phyloP scores from a whole-genome alignment of 371 early-diverging fungal species.

The Racocetra persica region DNA sequence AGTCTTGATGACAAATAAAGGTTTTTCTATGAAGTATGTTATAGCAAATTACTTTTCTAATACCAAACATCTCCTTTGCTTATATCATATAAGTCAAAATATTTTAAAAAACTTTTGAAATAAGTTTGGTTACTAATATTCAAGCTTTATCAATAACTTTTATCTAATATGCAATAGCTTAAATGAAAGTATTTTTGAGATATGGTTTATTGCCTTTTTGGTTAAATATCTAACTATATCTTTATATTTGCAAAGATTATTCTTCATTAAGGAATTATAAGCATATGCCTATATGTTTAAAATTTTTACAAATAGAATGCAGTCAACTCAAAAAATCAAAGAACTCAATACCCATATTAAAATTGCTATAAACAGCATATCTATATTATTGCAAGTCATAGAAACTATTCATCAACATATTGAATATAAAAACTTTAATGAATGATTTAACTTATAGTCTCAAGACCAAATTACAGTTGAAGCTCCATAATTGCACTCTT shows the following conservation, averaged over 20 bases:
- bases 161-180: neutral
- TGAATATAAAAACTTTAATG: too few relatives aligned
- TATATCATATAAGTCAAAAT: neutral
- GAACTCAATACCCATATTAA: neutral
- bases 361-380: too few relatives aligned
- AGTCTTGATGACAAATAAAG: neutral
- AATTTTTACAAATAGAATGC: conserved; percentile 9
- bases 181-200: neutral
- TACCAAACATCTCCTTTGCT: neutral
- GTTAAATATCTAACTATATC: too few relatives aligned
- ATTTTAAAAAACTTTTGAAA: neutral
- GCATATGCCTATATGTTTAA: neutral
- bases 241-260: neutral
- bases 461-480: too few relatives aligned
- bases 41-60: neutral
- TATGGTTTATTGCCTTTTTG: too few relatives aligned
- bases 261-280: neutral
- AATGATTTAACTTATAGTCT: too few relatives aligned
- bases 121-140: neutral
- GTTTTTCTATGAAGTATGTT: neutral
- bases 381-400: too few relatives aligned
- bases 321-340: neutral
- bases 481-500: too few relatives aligned
- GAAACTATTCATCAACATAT: too few relatives aligned
- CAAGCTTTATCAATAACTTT: neutral